Percentiles rank a stretch among this genome's conserved stretches.
phyloP scores from a whole-genome alignment of 2,329 filamentous ascomycete species.

The Berkeleyomyces basicola region DNA sequence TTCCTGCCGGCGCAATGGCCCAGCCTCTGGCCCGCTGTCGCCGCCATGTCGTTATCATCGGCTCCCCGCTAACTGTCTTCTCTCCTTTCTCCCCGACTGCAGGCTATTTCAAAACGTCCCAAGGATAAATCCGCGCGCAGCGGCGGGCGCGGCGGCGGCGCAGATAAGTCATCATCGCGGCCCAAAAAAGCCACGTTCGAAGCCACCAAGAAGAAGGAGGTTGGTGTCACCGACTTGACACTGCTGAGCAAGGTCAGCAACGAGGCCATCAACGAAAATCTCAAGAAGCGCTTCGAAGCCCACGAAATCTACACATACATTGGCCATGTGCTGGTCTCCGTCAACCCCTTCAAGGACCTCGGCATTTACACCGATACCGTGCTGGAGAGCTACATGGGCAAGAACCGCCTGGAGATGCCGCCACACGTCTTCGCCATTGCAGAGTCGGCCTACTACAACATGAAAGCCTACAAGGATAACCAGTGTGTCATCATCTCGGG shows the following conservation, averaged over 20 bases:
- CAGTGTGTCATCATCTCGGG: constrained; percentile 99
- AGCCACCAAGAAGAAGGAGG: constrained; percentile 95
- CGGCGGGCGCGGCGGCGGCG: constrained; percentile 16
- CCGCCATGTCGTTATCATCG: not conserved
- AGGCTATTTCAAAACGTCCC: constrained; percentile 34
- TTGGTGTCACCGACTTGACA: constrained; percentile 93
- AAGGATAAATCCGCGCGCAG: constrained; percentile 30
- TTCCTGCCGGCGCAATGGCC: not conserved
- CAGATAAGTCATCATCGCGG: constrained; percentile 33
- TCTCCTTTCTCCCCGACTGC: not conserved
- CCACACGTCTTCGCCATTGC: constrained; percentile 97
- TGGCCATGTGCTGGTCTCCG: constrained; percentile 95
- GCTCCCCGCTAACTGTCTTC: not conserved
- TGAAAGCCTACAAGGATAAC: constrained; percentile 98
- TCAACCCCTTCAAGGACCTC: constrained; percentile 93
- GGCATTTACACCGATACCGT: constrained; percentile 96
- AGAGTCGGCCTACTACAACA: constrained; percentile 95
- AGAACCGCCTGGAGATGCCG: constrained; percentile 88
- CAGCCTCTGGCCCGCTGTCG: not conserved
- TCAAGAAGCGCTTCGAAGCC: constrained; percentile 96
- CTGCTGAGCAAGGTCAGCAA: constrained; percentile 97
- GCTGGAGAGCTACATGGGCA: constrained; percentile 84
- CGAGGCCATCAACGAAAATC: constrained; percentile 96
- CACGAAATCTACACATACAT: constrained; percentile 99
- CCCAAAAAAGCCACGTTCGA: constrained; percentile 96